phyloP scores from a whole-genome alignment of 192 early-diverging fungal genomes.

The Coemansia sp. region DNA sequence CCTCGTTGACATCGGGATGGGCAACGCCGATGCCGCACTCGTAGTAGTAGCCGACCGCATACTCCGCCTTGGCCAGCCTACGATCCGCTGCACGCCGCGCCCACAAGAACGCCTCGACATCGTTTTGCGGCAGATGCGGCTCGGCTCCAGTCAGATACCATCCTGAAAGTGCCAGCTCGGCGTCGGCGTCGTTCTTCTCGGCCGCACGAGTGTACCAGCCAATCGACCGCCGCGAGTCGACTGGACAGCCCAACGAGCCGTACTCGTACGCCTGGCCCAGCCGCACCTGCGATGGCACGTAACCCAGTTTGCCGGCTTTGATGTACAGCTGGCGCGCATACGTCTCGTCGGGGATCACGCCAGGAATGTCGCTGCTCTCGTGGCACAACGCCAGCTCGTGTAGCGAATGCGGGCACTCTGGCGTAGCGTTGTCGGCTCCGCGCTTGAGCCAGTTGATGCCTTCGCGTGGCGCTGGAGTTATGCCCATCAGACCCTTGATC shows the following conservation, averaged over 20 bases:
- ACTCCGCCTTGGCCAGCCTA: slow-evolving; percentile 92
- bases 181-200: slow-evolving; percentile 85
- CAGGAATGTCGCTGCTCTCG: slow-evolving; percentile 71
- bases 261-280: slow-evolving; percentile 94
- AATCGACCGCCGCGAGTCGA: slow-evolving; percentile 87
- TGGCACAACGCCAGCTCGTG: slow-evolving; percentile 90
- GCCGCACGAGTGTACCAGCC: slow-evolving; percentile 95
- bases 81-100: slow-evolving; percentile 95
- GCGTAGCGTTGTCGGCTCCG: slow-evolving; percentile 86
- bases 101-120: slow-evolving; percentile 97
- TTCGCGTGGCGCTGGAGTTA: slow-evolving; percentile 78
- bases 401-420: slow-evolving; percentile 86
- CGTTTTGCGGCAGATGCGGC: slow-evolving; percentile 82
- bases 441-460: slow-evolving; percentile 94
- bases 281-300: slow-evolving; percentile 88
- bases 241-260: slow-evolving; percentile 81
- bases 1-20: slow-evolving; percentile 70
- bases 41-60: slow-evolving; percentile 93
- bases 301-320: slow-evolving; percentile 89
- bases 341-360: slow-evolving; percentile 72
- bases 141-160: slow-evolving; percentile 98
- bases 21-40: slow-evolving; percentile 87
- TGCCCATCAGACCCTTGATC: slow-evolving; percentile 78
- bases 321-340: slow-evolving; percentile 93
- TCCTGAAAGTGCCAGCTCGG: slow-evolving; percentile 90